phyloP scores from a whole-genome alignment of 1,284 basidiomycete species.

The Prillingera fragicola region DNA sequence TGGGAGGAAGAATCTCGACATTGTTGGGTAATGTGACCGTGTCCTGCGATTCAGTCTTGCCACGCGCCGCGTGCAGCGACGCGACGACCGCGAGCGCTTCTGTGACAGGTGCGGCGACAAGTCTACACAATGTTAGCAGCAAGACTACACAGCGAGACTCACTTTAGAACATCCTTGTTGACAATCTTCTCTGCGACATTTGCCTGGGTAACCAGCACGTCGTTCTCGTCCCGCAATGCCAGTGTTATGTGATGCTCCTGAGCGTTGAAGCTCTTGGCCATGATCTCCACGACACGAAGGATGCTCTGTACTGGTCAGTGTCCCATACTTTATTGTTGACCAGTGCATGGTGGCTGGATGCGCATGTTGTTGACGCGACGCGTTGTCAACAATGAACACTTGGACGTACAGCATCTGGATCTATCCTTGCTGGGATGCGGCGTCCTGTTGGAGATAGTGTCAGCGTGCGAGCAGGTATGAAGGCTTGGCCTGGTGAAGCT shows the following conservation, averaged over 20 bases:
- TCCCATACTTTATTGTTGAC: not conserved
- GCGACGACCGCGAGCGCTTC: constrained; percentile 37
- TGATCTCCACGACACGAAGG: constrained; percentile 42
- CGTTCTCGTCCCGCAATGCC: constrained; percentile 78
- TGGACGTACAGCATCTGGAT: constrained; percentile 40
- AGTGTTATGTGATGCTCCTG: constrained; percentile 74
- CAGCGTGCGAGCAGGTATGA: not conserved
- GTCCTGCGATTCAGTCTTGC: constrained; percentile 3
- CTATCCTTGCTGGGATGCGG: constrained; percentile 41
- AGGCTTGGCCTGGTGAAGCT: not conserved
- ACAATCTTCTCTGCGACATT: constrained; percentile 74
- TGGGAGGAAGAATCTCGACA: constrained; percentile 40
- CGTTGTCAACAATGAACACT: constrained; percentile 12
- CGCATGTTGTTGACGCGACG: constrained; percentile 7
- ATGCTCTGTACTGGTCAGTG: constrained; percentile 26
- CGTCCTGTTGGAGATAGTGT: constrained; percentile 22
- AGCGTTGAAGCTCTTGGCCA: constrained; percentile 59
- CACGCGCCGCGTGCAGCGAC: constrained; percentile 27
- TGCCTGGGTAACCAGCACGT: constrained; percentile 85
- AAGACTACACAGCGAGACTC: constrained; percentile 36
- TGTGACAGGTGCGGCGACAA: constrained; percentile 37
- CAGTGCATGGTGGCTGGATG: not conserved
- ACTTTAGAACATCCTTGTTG: constrained; percentile 73
- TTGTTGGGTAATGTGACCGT: constrained; percentile 12
- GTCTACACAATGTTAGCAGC: constrained; percentile 16